Evolutionary conservation across 1,284 basidiomycete genomes (phyloP), one percentile per base, ranked within the genome.

Genomic region (Ustilago vetiveriae): DNA sequence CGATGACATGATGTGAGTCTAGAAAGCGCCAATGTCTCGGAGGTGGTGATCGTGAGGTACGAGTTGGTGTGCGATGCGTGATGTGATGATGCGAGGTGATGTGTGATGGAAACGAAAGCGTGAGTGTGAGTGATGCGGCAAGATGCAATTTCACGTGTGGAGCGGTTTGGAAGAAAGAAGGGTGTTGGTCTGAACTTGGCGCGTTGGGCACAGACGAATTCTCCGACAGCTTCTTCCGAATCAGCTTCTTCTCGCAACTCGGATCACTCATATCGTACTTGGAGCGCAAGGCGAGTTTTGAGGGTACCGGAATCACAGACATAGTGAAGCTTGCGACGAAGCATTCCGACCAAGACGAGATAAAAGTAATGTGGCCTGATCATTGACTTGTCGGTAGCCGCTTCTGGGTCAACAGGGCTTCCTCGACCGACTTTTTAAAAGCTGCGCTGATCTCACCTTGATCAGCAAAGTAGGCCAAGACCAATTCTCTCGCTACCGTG

Each of bases 381-480:
- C 19, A 37, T 19, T 8, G 17, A 30, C 36, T 26, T 17, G 32
- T 21, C 8, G 38, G 44, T 23, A 36, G 9, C 39, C 44, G 22
- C 16, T 46, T 23, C 13, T 37, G 24, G 42, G 57, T 16, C n/a
- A 70, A 27, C 14, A 53, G 46, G 13, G 33, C 33, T 13, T 67
- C 24, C 45, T 52, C 45, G 21, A 71, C 68, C 19, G 58, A 62
- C 40, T 52, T 58, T 36, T 71, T 71, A 23, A 71, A 67, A n/a
- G 57, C 19, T 3, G 58, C 38, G 43, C 70, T 70, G 37, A 78
- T 76, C 41, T 75, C 75, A 17, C 55, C 71, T 48, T 65, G 51
- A 11, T 75, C 76, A 1, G 77, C 76, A 42, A 79, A 67, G 52
- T 81, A 81, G 2, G 80, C 80, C 32, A 80, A 42, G 3, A 78